Conservation (phyloP, 2,329 filamentous ascomycete species). For the Aspergillus fijiensis region DNA sequence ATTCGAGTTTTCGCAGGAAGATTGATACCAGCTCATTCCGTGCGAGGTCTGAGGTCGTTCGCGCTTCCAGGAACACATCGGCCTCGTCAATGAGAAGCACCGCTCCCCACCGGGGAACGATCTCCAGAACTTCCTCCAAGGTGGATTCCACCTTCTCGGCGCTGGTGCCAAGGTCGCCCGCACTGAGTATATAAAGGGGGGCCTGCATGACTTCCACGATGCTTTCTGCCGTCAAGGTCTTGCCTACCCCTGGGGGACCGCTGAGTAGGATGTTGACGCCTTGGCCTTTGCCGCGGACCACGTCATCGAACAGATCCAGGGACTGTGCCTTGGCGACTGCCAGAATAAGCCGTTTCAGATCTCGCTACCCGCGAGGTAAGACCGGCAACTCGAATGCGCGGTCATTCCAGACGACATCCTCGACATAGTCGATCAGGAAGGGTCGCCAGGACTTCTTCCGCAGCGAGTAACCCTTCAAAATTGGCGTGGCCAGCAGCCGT, state of each 20-base stretch:
- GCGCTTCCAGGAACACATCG: constrained; percentile 33
- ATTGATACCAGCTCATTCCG: constrained; percentile 48
- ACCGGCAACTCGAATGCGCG: constrained; percentile 51
- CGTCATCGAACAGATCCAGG: too few relatives aligned
- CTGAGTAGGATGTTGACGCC: background rate
- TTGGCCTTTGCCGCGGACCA: background rate
- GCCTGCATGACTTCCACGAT: constrained; percentile 33
- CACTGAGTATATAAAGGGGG: constrained; percentile 37
- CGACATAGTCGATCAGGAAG: constrained; percentile 41
- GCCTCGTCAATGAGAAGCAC: constrained; percentile 54
- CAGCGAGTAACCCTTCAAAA: constrained; percentile 51
- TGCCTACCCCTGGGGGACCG: background rate
- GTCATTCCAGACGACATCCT: constrained; percentile 47
- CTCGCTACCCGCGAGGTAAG: constrained; percentile 44
- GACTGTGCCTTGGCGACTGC: constrained; percentile 48
- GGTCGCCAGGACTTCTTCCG: constrained; percentile 40
- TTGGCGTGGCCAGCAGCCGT: constrained; percentile 42
- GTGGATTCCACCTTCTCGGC: constrained; percentile 25
- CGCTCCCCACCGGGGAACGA: constrained; percentile 52
- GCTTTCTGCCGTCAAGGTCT: constrained; percentile 14
- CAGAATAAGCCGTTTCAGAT: constrained; percentile 48
- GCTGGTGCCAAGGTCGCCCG: constrained; percentile 49
- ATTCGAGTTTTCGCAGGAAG: constrained; percentile 31
- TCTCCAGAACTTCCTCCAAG: constrained; percentile 33
- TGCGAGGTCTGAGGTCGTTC: constrained; percentile 40